These are phyloP conservation scores for Metschnikowia kofuensis DNA, from an alignment of 805 yeast species.

Conservation along the genomic window DNA sequence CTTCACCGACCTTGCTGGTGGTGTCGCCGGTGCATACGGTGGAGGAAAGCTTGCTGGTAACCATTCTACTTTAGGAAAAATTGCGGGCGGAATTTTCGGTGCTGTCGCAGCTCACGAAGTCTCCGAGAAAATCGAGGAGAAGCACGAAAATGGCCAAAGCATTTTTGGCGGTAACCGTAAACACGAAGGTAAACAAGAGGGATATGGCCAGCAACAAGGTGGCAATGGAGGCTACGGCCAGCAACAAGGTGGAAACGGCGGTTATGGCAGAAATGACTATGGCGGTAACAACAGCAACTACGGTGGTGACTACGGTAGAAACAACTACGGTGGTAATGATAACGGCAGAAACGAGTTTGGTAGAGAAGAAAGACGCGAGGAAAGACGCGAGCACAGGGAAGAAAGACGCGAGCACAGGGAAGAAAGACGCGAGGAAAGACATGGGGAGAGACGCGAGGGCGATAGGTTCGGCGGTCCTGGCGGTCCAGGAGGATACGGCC, in stretches of 20 bases:
- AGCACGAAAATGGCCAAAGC: background rate
- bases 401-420: background rate
- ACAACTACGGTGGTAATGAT: background rate
- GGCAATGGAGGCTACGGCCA: background rate
- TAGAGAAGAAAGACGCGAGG: background rate
- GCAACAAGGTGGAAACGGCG: constrained; percentile 1
- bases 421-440: background rate
- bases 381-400: background rate
- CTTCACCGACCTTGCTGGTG: constrained; percentile 26
- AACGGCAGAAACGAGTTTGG: constrained; percentile 3
- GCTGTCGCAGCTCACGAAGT: constrained; percentile 52
- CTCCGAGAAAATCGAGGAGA: constrained; percentile 37
- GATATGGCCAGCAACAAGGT: background rate
- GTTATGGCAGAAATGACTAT: constrained; percentile 9
- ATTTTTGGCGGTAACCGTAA: background rate
- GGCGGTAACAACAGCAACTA: background rate
- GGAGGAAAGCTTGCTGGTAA: constrained; percentile 26
- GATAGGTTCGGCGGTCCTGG: background rate
- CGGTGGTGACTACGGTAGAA: background rate
- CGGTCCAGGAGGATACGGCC: constrained; percentile 12
- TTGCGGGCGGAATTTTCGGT: constrained; percentile 55
- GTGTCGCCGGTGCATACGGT: constrained; percentile 39
- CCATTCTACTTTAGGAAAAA: constrained; percentile 43
- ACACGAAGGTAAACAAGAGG: background rate
- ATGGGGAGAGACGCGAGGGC: no score